Conservation (phyloP, 805 yeast genomes). For the Monosporozyma solicola region DNA sequence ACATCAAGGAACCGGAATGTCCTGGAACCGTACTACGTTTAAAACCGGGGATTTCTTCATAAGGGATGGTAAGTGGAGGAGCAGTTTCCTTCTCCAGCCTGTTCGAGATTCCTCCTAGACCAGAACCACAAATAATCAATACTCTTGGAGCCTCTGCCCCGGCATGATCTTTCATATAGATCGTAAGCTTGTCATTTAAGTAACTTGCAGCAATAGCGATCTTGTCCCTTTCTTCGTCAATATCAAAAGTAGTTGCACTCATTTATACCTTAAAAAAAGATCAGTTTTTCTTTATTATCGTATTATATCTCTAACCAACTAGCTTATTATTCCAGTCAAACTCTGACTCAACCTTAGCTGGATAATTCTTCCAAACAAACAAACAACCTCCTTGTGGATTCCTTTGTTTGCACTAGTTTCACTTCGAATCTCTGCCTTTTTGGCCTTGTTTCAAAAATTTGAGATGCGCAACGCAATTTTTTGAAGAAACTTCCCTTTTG, state of each 20-base stretch:
- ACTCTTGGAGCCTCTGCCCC: slow-evolving; percentile 41
- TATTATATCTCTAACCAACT: too few relatives aligned
- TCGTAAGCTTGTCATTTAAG: background rate
- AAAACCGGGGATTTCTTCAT: slow-evolving; percentile 71
- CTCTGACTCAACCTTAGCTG: background rate
- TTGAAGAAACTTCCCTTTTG: background rate
- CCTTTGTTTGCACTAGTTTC: background rate
- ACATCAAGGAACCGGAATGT: slow-evolving; percentile 73
- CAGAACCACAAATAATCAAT: slow-evolving; percentile 89
- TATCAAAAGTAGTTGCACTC: slow-evolving; percentile 6
- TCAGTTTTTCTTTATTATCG: background rate
- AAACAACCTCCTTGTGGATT: background rate
- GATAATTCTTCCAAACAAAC: background rate
- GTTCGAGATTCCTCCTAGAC: slow-evolving; percentile 77
- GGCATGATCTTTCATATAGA: background rate
- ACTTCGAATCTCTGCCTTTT: background rate
- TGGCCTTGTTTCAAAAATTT: background rate
- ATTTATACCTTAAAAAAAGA: background rate
- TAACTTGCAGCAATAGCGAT: slow-evolving; percentile 4
- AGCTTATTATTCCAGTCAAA: too few relatives aligned
- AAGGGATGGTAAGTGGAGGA: slow-evolving; percentile 45
- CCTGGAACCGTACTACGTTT: slow-evolving; percentile 79
- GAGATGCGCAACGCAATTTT: background rate
- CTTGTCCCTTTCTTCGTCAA: slow-evolving; percentile 2
- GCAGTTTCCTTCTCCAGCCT: slow-evolving; percentile 27